Evolutionary conservation across 129 eudicot genomes (phyloP).

Genomic region (Pulicaria dysenterica): DNA sequence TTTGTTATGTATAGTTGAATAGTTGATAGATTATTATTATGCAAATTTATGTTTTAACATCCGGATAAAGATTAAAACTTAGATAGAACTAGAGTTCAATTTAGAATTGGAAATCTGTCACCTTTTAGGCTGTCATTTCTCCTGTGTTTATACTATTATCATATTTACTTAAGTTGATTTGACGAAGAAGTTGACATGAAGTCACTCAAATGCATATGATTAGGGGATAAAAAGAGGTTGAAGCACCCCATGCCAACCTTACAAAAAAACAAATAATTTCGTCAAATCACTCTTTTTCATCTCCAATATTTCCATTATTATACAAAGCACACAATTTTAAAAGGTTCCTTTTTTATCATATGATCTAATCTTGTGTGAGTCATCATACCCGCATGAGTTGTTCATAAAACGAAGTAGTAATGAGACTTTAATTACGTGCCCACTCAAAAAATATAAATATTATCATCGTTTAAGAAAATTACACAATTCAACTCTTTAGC

Average conservation of each 20-base stretch:
- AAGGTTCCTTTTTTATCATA: not conserved
- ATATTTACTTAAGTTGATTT: too few relatives aligned
- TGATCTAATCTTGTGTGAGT: slow-evolving; percentile 25
- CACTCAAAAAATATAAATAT: not conserved
- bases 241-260: slow-evolving; percentile 19
- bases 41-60: too few relatives aligned
- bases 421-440: slow-evolving; percentile 6
- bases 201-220: slow-evolving; percentile 18
- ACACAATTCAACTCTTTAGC: not conserved
- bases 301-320: not conserved
- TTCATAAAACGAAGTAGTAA: not conserved
- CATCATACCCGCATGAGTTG: slow-evolving; percentile 11
- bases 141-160: too few relatives aligned
- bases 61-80: too few relatives aligned
- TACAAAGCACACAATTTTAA: not conserved
- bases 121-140: too few relatives aligned
- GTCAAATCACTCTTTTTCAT: slow-evolving; percentile 20
- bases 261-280: slow-evolving; percentile 7
- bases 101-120: too few relatives aligned
- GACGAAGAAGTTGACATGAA: not conserved
- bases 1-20: too few relatives aligned
- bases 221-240: slow-evolving; percentile 4
- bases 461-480: too few relatives aligned
- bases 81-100: too few relatives aligned
- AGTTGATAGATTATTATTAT: too few relatives aligned